Conservation (phyloP, 805 yeast genomes). For the Starmerella scarabaei region DNA sequence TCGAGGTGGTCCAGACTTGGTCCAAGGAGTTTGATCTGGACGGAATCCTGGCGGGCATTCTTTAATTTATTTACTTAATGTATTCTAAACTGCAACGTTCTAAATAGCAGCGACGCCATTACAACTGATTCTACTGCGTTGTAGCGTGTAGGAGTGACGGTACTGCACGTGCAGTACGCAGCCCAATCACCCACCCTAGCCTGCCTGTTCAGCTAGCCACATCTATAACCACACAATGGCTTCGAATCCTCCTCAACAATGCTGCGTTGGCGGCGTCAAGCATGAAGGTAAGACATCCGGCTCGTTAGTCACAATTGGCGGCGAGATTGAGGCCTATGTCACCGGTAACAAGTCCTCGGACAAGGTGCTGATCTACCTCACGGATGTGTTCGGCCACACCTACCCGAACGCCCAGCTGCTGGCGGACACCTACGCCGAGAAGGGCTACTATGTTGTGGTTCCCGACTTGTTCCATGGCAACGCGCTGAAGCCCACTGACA, state of each 20-base stretch:
- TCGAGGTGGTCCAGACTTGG: slow-evolving; percentile 80
- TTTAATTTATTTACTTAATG: slow-evolving; percentile 2
- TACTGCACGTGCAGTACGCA: neutral
- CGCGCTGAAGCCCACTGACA: slow-evolving; percentile 27
- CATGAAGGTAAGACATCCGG: slow-evolving; percentile 25
- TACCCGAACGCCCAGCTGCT: slow-evolving; percentile 43
- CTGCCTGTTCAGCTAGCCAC: too few relatives aligned
- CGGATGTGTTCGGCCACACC: slow-evolving; percentile 59
- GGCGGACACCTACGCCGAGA: slow-evolving; percentile 40
- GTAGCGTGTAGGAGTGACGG: neutral
- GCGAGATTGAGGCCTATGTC: slow-evolving; percentile 33
- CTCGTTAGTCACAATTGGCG: slow-evolving; percentile 18
- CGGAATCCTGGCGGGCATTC: slow-evolving; percentile 41
- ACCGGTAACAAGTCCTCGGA: slow-evolving; percentile 35
- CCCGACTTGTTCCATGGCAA: slow-evolving; percentile 65
- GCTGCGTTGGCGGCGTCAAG: slow-evolving; percentile 26
- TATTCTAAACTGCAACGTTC: neutral
- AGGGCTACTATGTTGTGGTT: slow-evolving; percentile 51
- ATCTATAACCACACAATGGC: slow-evolving; percentile 27
- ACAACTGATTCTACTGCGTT: neutral
- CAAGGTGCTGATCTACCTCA: slow-evolving; percentile 42
- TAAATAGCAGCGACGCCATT: too few relatives aligned
- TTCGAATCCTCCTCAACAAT: slow-evolving; percentile 24
- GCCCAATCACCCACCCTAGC: neutral
- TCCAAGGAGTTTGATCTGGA: slow-evolving; percentile 89